A percentile compares a stretch with the other conserved stretches of the same genome.
These are phyloP conservation scores for Sclerotinia spermophila DNA, from an alignment of 2,329 filamentous ascomycete genomes.

Conservation along the genomic window DNA sequence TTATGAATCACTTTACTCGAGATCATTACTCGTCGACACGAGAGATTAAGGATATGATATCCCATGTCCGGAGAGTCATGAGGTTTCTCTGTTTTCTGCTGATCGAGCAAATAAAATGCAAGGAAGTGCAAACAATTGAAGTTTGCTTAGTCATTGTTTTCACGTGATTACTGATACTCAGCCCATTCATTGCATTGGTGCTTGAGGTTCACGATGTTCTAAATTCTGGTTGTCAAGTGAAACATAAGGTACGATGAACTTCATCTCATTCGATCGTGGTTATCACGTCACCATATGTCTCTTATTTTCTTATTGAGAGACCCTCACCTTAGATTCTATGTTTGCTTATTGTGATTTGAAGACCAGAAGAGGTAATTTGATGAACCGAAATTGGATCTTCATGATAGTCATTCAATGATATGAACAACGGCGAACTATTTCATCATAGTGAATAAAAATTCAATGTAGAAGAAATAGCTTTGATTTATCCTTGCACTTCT, in stretches of 20 bases:
- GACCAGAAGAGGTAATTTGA: neutral
- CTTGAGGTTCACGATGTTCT: neutral
- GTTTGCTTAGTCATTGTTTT: neutral
- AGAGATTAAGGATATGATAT: constrained; percentile 1
- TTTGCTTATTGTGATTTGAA: constrained; percentile 4
- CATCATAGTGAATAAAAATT: neutral
- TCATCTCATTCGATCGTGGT: neutral
- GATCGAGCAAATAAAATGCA: too few relatives aligned
- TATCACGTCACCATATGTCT: neutral
- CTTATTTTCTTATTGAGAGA: neutral
- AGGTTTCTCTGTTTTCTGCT: neutral
- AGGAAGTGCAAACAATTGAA: neutral
- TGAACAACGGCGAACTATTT: neutral
- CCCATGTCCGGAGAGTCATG: constrained; percentile 10
- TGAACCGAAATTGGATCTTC: constrained; percentile 12
- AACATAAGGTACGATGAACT: neutral
- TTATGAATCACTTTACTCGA: neutral
- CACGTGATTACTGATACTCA: neutral
- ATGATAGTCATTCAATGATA: neutral
- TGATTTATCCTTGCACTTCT: neutral
- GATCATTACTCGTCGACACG: constrained; percentile 2
- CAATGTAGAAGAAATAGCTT: neutral
- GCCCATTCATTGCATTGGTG: neutral
- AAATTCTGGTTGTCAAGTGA: neutral
- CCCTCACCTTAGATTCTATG: neutral